Conservation (phyloP, 495 filamentous ascomycete species). For the Cladorrhinum samala region DNA sequence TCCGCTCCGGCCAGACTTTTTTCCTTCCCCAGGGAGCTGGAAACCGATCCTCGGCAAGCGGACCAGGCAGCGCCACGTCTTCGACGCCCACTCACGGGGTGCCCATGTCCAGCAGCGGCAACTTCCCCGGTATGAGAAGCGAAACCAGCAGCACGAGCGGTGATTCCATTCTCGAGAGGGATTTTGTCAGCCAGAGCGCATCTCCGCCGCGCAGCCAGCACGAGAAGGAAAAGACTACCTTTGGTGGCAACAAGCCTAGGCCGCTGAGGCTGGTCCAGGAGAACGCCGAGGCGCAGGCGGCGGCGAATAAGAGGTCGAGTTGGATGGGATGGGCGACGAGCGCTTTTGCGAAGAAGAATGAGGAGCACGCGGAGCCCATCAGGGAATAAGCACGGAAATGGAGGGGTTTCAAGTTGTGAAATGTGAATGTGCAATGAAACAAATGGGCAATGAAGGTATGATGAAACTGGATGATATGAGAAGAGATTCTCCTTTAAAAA, state of each 20-base stretch:
- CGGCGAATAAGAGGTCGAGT: constrained; percentile 45
- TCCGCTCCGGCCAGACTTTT: constrained; percentile 42
- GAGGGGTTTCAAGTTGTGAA: background rate
- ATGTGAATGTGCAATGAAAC: constrained; percentile 1
- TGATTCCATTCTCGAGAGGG: constrained; percentile 37
- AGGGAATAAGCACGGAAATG: constrained; percentile 14
- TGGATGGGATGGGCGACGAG: constrained; percentile 52
- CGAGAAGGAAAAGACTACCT: constrained; percentile 57
- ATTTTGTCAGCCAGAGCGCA: constrained; percentile 37
- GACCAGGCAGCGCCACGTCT: constrained; percentile 19
- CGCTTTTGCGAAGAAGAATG: constrained; percentile 38
- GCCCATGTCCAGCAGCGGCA: constrained; percentile 43
- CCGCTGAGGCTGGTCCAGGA: constrained; percentile 83
- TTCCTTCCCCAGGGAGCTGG: constrained; percentile 42
- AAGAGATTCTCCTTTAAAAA: too few relatives aligned
- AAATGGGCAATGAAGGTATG: background rate
- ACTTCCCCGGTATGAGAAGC: constrained; percentile 49
- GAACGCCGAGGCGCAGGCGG: constrained; percentile 30
- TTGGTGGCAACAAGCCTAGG: constrained; percentile 68
- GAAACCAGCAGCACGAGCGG: constrained; percentile 61
- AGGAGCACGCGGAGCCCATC: constrained; percentile 21
- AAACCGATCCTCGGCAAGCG: constrained; percentile 31
- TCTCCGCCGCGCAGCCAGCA: constrained; percentile 40
- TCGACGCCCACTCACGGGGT: constrained; percentile 34
- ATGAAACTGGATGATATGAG: background rate